Evolutionary conservation across 2,329 filamentous ascomycete genomes (phyloP).

Genomic region (Paraphoma sp.): DNA sequence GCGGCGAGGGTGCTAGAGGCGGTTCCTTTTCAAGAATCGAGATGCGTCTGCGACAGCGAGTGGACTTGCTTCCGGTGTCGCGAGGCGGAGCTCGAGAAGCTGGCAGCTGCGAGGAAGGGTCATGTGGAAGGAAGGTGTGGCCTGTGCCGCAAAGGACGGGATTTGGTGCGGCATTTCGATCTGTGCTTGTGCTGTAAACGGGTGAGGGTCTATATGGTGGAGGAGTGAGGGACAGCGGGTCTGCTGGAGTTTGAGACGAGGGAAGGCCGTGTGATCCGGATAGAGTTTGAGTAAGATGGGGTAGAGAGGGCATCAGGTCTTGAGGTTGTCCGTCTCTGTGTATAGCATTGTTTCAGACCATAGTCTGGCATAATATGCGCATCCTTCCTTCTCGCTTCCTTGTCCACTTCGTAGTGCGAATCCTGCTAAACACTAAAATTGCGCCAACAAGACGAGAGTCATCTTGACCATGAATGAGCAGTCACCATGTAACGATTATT

Average conservation of each 20-base stretch:
- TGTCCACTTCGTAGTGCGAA: too few species aligned
- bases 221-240: not conserved
- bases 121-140: constrained; percentile 4
- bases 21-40: not conserved
- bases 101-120: constrained; percentile 3
- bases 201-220: not conserved
- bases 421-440: too few species aligned
- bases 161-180: not conserved
- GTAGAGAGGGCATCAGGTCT: too few species aligned
- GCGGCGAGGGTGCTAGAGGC: not conserved
- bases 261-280: not conserved
- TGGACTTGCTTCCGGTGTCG: constrained; percentile 14
- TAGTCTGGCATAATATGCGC: too few species aligned
- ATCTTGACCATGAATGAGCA: too few species aligned
- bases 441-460: too few species aligned
- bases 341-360: too few species aligned
- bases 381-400: too few species aligned
- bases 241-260: not conserved
- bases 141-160: not conserved
- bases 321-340: too few species aligned
- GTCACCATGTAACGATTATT: too few species aligned
- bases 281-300: too few species aligned
- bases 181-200: not conserved
- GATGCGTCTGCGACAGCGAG: constrained; percentile 8
- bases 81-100: not conserved